Percentiles rank a stretch among this genome's conserved stretches.
phyloP scores from a whole-genome alignment of 352 stramenopile species.

The Globisporangium polare region DNA sequence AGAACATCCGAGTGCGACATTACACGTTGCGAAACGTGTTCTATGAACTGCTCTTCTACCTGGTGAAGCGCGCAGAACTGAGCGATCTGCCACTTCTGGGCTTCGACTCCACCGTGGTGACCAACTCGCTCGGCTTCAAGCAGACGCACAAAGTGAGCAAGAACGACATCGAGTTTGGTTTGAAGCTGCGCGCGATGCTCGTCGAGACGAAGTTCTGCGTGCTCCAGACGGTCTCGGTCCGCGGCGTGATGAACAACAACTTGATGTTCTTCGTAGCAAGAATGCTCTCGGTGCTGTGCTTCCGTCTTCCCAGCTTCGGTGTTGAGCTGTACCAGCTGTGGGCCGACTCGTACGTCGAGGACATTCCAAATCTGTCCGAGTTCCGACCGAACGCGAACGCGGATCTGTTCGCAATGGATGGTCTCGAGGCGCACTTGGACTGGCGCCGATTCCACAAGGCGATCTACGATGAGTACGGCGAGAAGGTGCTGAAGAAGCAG shows the following conservation, averaged over 20 bases:
- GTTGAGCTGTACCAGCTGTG: constrained; percentile 87
- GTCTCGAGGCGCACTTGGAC: constrained; percentile 81
- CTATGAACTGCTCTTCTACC: constrained; percentile 86
- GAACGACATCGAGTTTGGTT: constrained; percentile 76
- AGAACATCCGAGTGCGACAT: constrained; percentile 89
- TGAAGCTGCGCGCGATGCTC: constrained; percentile 86
- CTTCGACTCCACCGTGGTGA: constrained; percentile 75
- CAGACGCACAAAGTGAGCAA: constrained; percentile 74
- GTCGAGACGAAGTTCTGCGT: constrained; percentile 89
- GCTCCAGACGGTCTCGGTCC: constrained; percentile 82
- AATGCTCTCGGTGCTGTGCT: constrained; percentile 86
- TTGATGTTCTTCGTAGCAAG: constrained; percentile 88
- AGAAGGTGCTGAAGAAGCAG: constrained; percentile 82
- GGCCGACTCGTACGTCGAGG: constrained; percentile 82
- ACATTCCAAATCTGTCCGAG: constrained; percentile 72
- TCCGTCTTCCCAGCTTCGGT: constrained; percentile 82
- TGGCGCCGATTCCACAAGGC: constrained; percentile 89
- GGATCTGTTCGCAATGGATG: constrained; percentile 87
- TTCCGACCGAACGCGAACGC: constrained; percentile 82
- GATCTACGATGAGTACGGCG: constrained; percentile 81
- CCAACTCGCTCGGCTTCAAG: constrained; percentile 60
- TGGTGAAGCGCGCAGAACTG: constrained; percentile 84
- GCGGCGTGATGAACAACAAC: constrained; percentile 91
- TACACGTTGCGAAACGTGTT: constrained; percentile 89
- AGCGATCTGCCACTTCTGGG: constrained; percentile 80